Evolutionary conservation across 2,329 filamentous ascomycete species (phyloP).

Genomic region (Botrytis porri): DNA sequence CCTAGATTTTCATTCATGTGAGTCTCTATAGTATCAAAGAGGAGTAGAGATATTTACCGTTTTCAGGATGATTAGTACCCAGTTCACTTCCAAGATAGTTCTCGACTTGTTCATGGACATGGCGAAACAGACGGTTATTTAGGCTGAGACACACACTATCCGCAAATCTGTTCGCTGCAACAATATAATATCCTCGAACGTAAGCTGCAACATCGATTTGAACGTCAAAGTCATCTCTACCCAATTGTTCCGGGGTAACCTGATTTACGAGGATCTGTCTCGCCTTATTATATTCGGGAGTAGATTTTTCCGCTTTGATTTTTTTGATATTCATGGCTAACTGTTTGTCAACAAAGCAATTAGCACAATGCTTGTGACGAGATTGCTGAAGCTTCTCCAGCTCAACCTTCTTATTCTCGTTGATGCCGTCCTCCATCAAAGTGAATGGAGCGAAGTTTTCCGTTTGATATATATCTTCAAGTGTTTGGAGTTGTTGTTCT

Average conservation of each 20-base stretch:
- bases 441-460: slow-evolving; percentile 26
- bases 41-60: slow-evolving; percentile 13
- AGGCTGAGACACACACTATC: slow-evolving; percentile 43
- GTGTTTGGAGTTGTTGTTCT: slow-evolving; percentile 1
- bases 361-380: slow-evolving; percentile 50
- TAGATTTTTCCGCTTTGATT: no score
- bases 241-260: slow-evolving; percentile 42
- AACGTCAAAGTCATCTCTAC: slow-evolving; percentile 51
- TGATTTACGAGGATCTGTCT: slow-evolving; percentile 4
- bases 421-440: slow-evolving; percentile 40
- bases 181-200: slow-evolving; percentile 66
- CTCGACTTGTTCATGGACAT: slow-evolving; percentile 18
- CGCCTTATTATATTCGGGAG: no score
- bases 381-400: slow-evolving; percentile 45
- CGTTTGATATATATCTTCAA: slow-evolving; percentile 20
- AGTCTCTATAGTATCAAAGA: neutral
- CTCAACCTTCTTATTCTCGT: slow-evolving; percentile 48
- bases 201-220: slow-evolving; percentile 61
- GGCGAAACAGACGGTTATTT: slow-evolving; percentile 19
- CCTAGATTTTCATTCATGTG: neutral
- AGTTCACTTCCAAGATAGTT: slow-evolving; percentile 23
- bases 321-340: neutral
- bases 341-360: slow-evolving; percentile 38
- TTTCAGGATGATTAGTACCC: slow-evolving; percentile 13
- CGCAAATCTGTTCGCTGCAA: slow-evolving; percentile 62